Conservation (phyloP, 352 stramenopile species). For the Pythium dissimile region DNA sequence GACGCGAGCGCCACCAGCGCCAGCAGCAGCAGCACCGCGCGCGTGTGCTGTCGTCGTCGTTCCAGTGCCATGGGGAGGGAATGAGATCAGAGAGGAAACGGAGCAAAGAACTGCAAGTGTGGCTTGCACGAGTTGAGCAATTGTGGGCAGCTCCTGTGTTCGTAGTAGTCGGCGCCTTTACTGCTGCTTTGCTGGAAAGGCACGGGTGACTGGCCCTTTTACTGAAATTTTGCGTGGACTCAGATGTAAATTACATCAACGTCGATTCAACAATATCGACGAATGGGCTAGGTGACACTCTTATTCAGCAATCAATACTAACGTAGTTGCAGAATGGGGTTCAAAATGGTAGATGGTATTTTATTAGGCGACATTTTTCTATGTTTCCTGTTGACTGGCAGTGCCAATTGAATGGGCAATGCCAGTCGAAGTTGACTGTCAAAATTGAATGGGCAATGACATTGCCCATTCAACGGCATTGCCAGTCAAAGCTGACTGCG, state of each 20-base stretch:
- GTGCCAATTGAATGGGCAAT: no score
- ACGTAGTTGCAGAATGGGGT: neutral
- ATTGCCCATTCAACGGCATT: no score
- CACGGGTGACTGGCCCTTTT: neutral
- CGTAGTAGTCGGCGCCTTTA: neutral
- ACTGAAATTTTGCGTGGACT: neutral
- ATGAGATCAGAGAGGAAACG: no score
- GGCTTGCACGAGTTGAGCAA: no score
- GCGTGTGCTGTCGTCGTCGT: neutral
- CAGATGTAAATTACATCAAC: slow-evolving; percentile 16
- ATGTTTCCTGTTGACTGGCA: neutral
- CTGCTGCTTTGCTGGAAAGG: slow-evolving; percentile 4
- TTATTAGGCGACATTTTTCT: neutral
- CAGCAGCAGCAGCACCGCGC: neutral
- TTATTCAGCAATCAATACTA: neutral
- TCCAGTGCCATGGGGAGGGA: neutral
- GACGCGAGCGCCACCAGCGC: slow-evolving; percentile 10
- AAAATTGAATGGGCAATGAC: no score
- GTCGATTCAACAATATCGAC: neutral
- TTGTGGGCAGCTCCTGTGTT: no score
- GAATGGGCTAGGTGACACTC: neutral
- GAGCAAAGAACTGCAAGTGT: no score
- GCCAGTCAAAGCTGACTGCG: no score
- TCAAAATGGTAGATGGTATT: neutral
- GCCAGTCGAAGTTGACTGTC: no score